Conservation (phyloP, 75 land plant genomes). For the Pinus taeda region DNA sequence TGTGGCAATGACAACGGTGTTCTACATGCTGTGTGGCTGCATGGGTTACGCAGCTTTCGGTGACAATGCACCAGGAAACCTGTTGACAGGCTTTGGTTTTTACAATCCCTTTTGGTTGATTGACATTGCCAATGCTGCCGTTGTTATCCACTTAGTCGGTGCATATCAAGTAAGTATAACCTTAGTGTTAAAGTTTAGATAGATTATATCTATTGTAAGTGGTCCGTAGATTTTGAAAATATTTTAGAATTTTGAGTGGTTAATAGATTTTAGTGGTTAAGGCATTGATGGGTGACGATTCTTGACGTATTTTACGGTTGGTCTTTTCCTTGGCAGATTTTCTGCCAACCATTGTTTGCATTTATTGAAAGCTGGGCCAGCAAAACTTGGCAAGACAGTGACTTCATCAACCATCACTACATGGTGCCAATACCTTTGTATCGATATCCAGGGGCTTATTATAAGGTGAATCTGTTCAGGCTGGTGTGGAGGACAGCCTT, state of each 20-base stretch:
- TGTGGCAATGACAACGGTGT: constrained; percentile 5
- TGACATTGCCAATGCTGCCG: constrained; percentile 25
- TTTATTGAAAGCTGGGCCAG: constrained; percentile 33
- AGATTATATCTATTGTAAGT: too few relatives aligned
- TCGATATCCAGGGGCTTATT: too few relatives aligned
- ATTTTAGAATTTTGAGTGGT: too few relatives aligned
- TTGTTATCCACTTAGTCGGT: constrained; percentile 24
- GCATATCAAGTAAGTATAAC: constrained; percentile 11
- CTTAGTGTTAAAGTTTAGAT: too few relatives aligned
- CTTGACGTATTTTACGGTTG: not conserved
- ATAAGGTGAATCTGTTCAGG: constrained; percentile 41
- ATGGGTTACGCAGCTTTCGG: constrained; percentile 2
- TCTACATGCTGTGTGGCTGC: not conserved
- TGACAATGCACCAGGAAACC: constrained; percentile 1
- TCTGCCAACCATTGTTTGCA: constrained; percentile 50
- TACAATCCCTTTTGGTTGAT: constrained; percentile 33
- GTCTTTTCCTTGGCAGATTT: constrained; percentile 19
- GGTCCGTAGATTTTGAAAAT: too few relatives aligned
- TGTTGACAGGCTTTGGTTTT: constrained; percentile 35
- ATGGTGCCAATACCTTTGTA: constrained; percentile 9
- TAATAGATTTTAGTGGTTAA: too few relatives aligned
- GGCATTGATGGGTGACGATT: too few relatives aligned
- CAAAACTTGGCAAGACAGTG: constrained; percentile 1
- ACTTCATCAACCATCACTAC: constrained; percentile 27
- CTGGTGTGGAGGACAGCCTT: constrained; percentile 53